Evolutionary conservation across 202 grass and related monocot species (phyloP).

Genomic region (Tripidium arundinaceum): DNA sequence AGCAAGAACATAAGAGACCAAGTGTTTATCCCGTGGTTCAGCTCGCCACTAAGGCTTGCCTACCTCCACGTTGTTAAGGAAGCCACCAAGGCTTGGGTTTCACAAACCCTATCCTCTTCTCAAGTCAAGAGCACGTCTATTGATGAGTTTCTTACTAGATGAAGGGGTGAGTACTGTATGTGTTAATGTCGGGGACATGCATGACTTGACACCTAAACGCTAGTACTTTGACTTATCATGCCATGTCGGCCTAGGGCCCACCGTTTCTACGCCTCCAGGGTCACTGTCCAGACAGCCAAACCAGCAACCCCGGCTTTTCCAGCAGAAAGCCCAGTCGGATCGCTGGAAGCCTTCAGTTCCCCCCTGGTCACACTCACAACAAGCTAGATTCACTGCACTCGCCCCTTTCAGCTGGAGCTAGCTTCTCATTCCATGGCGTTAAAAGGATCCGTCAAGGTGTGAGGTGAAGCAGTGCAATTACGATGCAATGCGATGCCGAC

Average conservation of each 20-base stretch:
- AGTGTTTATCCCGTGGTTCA: too few species aligned
- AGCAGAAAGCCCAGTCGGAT: background rate
- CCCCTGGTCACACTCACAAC: background rate
- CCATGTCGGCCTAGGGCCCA: background rate
- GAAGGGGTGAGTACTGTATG: too few species aligned
- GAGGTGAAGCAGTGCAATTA: background rate
- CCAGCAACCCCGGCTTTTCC: background rate
- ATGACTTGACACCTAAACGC: slow-evolving; percentile 1
- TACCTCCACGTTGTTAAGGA: too few species aligned
- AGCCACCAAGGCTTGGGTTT: too few species aligned
- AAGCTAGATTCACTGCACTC: background rate
- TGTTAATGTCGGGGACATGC: too few species aligned
- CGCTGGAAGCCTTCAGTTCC: background rate
- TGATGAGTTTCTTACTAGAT: too few species aligned
- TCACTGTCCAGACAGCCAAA: background rate
- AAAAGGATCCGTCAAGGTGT: background rate
- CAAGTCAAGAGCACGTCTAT: too few species aligned
- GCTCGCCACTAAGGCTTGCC: too few species aligned
- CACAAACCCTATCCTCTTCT: too few species aligned
- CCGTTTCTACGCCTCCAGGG: slow-evolving; percentile 10
- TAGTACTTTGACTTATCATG: background rate
- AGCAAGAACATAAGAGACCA: too few species aligned
- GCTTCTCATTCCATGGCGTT: background rate
- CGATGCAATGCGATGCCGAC: slow-evolving; percentile 3
- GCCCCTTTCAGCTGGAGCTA: background rate